phyloP scores from a whole-genome alignment of 345 rosid species.

The rapeseed (Brassica napus) region Da-Ae NC_063435.1:20741501-20742000 shows the following conservation, averaged over 20 bases:
- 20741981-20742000: too few species aligned
- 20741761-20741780: neutral
- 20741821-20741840: too few species aligned
- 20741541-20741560: slow-evolving; percentile 1
- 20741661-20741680: too few species aligned
- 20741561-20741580: neutral
- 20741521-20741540: neutral
- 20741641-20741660: neutral
- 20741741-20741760: neutral
- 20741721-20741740: neutral
- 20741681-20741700: neutral
- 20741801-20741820: too few species aligned
- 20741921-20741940: too few species aligned
- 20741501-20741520: slow-evolving; percentile 11
- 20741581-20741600: neutral
- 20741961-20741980: too few species aligned
- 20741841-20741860: too few species aligned
- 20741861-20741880: too few species aligned
- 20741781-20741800: too few species aligned
- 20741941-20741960: too few species aligned
- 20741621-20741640: neutral
- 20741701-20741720: neutral
- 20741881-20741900: too few species aligned
- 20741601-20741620: neutral
- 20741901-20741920: too few species aligned